Evolutionary conservation across 2,329 filamentous ascomycete species (phyloP), one percentile per base, ranked within the genome.

Genomic region (Rhynchosporium graminicola): DNA sequence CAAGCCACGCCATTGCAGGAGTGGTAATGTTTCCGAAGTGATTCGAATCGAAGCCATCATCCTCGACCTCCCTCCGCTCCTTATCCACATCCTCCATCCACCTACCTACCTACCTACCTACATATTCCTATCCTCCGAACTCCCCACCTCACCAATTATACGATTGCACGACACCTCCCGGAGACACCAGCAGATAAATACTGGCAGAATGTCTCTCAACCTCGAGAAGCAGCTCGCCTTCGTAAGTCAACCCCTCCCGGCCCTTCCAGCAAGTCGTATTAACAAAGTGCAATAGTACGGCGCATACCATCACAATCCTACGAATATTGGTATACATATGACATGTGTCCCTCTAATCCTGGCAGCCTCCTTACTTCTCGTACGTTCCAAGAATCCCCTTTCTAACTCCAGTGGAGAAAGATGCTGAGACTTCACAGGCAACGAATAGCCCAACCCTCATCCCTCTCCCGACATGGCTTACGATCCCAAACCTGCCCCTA

Each of bases 151-250:
- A 48, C 45, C 46, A 51, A 52, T 33, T 61, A n/a, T 15, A 26
- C 33, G 28, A 20, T 28, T 45, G 38, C 13, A 33, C 59, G 51
- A 56, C 46, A 54, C 63, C 63, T 56, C 62, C 50, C 47, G 31
- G 38, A 54, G 56, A 47, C 56, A 29, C 65, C 57, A 36, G 40
- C 28, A 57, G 28, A 26, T 28, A 31, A 47, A 26, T 28, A 31
- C 47, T 45, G 36, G 62, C 66, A 68, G 67, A 62, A 87, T 87
- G 85, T 84, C 85, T 70, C 83, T 95, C 72, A 88, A 93, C 73
- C 83, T 95, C 58, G 91, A 95, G 79, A 89, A 87, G 75, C 91
- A 94, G 74, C 82, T 95, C 71, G 86, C 85, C 77, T 93, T 93
- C 78, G 91, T 95, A 85, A 76, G 88, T 77, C 50, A 50, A 61